Evolutionary conservation across 306 rosid species (phyloP), one percentile per base, ranked within the genome.

Genomic region (Quercus cerris): DNA sequence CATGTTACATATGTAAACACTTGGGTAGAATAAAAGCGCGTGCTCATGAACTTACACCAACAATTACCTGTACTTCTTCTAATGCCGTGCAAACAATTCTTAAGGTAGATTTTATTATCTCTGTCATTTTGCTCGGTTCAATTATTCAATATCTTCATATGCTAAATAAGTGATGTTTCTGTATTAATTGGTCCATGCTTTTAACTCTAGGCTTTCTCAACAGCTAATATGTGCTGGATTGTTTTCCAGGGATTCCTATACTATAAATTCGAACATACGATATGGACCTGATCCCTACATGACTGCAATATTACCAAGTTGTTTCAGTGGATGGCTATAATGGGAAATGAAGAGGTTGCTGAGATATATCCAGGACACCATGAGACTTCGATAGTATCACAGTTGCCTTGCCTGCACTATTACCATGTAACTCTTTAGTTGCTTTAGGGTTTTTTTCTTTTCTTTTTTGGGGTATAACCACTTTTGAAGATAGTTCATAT

Each of bases 241-340:
- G 27, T 61, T 14, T 61, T 27, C 17, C 88, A 95, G 99, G 94
- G 96, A 68, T 93, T 91, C 94, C 84, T 94, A 91, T 87, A 89
- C 87, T 71, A 96, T 90, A 15, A 90, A 85, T 75, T 86, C 90
- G 79, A 87, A 75, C 55, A 12, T 95, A 80, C 88, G 84, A 84
- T 88, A 95, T 30, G 98, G 97, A 31, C 99, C 97, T n/a, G 98
- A 91, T 87, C 85, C 97, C 54, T 95, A 91, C 91, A 95, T 93
- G 98, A 97, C 98, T 82, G 98, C 98, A 83, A 91, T 81, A 91
- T 90, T 78, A 81, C 76, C 70, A 94, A 93, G 68, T 73, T 89
- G 81, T 87, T 91, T 79, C 88, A 72, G 81, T 91, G 90, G 81
- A 93, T 95, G 97, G 73, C 88, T 30, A 81, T 84, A 75, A 91